phyloP scores from a whole-genome alignment of 805 yeast genomes.

The Cyberlindnera maritima region DNA sequence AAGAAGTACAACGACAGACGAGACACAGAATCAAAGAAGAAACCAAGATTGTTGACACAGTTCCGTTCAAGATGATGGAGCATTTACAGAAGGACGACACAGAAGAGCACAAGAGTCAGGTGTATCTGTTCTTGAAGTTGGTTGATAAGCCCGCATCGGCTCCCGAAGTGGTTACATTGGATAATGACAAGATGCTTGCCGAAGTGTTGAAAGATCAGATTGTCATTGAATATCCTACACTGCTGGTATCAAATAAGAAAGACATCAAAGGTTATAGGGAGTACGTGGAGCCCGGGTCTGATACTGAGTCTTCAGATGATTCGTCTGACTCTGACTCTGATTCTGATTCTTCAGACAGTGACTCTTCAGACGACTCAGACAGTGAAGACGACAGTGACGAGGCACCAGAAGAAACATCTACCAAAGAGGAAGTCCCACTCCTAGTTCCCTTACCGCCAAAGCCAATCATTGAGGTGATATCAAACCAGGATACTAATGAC shows the following conservation, averaged over 20 bases:
- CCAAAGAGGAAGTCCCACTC: conserved; percentile 4
- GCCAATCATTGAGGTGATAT: not conserved
- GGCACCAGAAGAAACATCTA: conserved; percentile 19
- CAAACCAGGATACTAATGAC: not conserved
- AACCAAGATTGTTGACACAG: conserved; percentile 27
- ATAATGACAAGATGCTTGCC: conserved; percentile 37
- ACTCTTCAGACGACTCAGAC: conserved; percentile 10
- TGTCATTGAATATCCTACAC: conserved; percentile 78
- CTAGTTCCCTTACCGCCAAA: not conserved
- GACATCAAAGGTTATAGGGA: conserved; percentile 29
- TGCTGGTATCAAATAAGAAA: conserved; percentile 41
- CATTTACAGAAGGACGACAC: conserved; percentile 10
- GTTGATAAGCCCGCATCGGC: conserved; percentile 30
- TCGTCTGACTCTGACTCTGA: conserved; percentile 13
- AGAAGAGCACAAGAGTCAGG: conserved; percentile 15
- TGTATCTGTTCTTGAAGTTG: conserved; percentile 30
- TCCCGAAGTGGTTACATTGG: conserved; percentile 38
- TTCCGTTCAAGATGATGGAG: conserved; percentile 29
- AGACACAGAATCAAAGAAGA: conserved; percentile 36
- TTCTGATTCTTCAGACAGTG: conserved; percentile 5
- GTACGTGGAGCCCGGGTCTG: conserved; percentile 17
- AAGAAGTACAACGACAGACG: conserved; percentile 33
- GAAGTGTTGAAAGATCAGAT: conserved; percentile 51
- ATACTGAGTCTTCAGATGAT: conserved; percentile 11
- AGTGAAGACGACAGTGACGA: conserved; percentile 19